Conservation (phyloP, 148 eudicot genomes). For the Polygonum maritimum region DNA sequence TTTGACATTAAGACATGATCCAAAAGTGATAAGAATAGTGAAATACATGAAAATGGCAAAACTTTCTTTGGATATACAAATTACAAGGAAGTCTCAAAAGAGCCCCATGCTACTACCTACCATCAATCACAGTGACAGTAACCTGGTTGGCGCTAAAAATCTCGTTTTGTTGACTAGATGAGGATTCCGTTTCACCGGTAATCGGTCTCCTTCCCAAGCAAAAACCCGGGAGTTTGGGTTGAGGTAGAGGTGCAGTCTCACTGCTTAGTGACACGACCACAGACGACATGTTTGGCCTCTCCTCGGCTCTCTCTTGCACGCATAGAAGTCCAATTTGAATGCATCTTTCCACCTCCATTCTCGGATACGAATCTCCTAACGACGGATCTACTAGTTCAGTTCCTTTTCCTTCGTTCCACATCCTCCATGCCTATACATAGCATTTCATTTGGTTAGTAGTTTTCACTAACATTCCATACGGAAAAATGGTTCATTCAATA, state of each 20-base stretch:
- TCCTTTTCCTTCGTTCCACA: constrained; percentile 64
- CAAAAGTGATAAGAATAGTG: too few relatives aligned
- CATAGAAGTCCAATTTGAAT: constrained; percentile 73
- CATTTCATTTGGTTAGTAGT: neutral
- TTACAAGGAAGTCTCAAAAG: too few relatives aligned
- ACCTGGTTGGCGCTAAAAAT: constrained; percentile 52
- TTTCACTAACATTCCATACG: too few relatives aligned
- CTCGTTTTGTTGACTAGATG: constrained; percentile 47
- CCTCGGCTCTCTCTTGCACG: constrained; percentile 74
- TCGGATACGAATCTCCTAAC: constrained; percentile 22
- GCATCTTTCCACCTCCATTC: constrained; percentile 51
- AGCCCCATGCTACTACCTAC: constrained; percentile 28
- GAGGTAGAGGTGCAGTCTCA: constrained; percentile 37
- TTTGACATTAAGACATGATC: too few relatives aligned
- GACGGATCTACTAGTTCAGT: constrained; percentile 44
- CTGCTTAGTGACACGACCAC: constrained; percentile 65
- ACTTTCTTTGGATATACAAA: neutral
- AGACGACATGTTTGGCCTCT: constrained; percentile 73
- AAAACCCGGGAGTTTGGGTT: constrained; percentile 55
- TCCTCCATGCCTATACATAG: constrained; percentile 60
- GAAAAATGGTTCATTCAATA: neutral
- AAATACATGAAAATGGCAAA: neutral
- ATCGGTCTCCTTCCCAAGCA: constrained; percentile 36
- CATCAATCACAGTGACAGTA: constrained; percentile 53
- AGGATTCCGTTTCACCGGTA: constrained; percentile 36